Percentiles rank a stretch among this genome's conserved stretches.
These are phyloP conservation scores for Keqinozyma sinolaborantium DNA, from an alignment of 1,139 yeast genomes.

Conservation along the genomic window DNA sequence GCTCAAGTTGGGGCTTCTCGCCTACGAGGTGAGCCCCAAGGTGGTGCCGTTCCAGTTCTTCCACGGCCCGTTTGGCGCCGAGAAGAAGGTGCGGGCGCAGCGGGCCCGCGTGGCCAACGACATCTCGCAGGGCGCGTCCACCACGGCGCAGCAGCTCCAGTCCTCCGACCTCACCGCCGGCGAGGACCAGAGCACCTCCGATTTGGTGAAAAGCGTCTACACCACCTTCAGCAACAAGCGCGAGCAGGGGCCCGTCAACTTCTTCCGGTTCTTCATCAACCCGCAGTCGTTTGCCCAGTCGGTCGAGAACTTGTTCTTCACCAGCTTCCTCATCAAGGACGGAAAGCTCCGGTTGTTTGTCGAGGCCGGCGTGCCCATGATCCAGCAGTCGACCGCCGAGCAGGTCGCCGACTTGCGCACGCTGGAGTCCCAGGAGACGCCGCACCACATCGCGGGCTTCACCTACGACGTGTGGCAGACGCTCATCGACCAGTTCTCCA, in stretches of 20 bases:
- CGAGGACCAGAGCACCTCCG: slow-evolving; percentile 56
- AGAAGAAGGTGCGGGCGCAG: slow-evolving; percentile 41
- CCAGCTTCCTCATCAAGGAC: slow-evolving; percentile 76
- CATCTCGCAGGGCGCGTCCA: slow-evolving; percentile 28
- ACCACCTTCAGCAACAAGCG: slow-evolving; percentile 28
- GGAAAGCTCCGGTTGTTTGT: slow-evolving; percentile 55
- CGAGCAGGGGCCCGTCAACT: slow-evolving; percentile 33
- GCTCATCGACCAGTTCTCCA: slow-evolving; percentile 47
- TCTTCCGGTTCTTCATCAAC: slow-evolving; percentile 67
- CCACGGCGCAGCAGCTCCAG: slow-evolving; percentile 49
- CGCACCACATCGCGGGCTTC: slow-evolving; percentile 70
- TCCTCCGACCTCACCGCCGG: slow-evolving; percentile 48
- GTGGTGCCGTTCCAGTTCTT: slow-evolving; percentile 59
- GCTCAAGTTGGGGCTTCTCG: slow-evolving; percentile 57
- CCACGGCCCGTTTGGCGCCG: slow-evolving; percentile 70
- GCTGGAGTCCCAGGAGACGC: slow-evolving; percentile 17
- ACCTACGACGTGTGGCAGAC: slow-evolving; percentile 63
- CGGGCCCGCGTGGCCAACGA: slow-evolving; percentile 41
- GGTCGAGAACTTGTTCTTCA: slow-evolving; percentile 78
- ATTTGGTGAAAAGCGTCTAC: slow-evolving; percentile 52
- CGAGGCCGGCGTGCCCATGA: slow-evolving; percentile 39
- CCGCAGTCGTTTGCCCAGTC: slow-evolving; percentile 76
- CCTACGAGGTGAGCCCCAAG: slow-evolving; percentile 42
- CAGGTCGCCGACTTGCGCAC: slow-evolving; percentile 5
- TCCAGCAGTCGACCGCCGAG: slow-evolving; percentile 15